Conservation (phyloP, 2,329 filamentous ascomycete species). For the Venturia carpophila region DNA sequence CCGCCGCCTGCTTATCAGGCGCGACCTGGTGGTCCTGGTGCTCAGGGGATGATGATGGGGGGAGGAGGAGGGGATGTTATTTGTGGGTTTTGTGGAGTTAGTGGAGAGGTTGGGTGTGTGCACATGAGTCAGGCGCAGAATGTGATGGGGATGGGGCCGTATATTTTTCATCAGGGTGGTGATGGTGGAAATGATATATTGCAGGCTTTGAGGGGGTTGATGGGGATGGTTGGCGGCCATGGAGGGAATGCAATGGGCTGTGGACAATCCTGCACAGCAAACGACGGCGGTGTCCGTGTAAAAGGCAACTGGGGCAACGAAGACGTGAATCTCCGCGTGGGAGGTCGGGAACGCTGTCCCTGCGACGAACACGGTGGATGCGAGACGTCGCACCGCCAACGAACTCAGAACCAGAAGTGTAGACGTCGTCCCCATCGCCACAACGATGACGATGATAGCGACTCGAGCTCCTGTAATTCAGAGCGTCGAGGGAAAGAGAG, state of each 20-base stretch:
- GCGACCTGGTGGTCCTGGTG: neutral
- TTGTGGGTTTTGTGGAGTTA: conserved; percentile 4
- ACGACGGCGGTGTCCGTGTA: conserved; percentile 15
- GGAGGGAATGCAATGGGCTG: conserved; percentile 1
- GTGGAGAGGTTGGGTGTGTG: neutral
- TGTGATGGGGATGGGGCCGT: neutral
- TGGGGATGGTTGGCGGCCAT: neutral
- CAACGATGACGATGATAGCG: neutral
- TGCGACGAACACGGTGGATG: conserved; percentile 13
- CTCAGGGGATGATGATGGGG: too few species aligned
- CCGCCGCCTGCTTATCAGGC: conserved; percentile 1
- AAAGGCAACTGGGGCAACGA: conserved; percentile 7
- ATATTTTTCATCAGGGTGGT: neutral
- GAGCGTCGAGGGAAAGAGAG: neutral
- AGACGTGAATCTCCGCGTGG: conserved; percentile 15
- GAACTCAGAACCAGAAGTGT: neutral
- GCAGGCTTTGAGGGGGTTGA: neutral
- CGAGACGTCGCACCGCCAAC: neutral
- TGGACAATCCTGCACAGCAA: conserved; percentile 9
- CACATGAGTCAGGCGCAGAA: neutral
- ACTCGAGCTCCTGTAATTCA: neutral
- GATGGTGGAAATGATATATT: neutral
- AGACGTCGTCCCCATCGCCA: neutral
- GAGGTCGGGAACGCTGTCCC: conserved; percentile 12
- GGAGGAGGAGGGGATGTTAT: neutral